A percentile compares a stretch with the other conserved stretches of the same genome.
These are phyloP conservation scores for Fusarium tanahbumbuense DNA, from an alignment of 2,329 filamentous ascomycete genomes.

Conservation along the genomic window DNA sequence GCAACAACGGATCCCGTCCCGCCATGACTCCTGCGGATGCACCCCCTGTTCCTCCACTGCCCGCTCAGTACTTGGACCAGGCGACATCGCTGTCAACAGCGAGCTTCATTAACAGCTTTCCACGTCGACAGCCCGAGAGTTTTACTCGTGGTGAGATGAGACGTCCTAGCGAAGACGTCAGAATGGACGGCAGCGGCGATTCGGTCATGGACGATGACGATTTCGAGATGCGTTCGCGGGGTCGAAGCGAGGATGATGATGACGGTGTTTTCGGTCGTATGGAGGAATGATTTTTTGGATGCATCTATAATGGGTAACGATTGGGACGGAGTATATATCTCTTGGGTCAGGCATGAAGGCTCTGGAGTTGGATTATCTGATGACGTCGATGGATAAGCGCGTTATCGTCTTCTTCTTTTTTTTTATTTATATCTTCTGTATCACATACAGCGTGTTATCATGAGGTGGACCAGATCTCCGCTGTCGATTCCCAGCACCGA, in stretches of 20 bases:
- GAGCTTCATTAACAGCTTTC: conserved; percentile 73
- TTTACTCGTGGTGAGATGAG: conserved; percentile 71
- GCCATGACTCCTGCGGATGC: conserved; percentile 75
- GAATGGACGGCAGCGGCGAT: conserved; percentile 74
- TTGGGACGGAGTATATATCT: conserved; percentile 44
- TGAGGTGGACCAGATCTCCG: conserved; percentile 70
- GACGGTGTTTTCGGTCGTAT: conserved; percentile 96
- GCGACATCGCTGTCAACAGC: conserved; percentile 66
- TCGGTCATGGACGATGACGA: conserved; percentile 75
- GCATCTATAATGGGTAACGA: conserved; percentile 44
- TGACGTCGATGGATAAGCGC: conserved; percentile 51
- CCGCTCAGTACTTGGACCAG: conserved; percentile 79
- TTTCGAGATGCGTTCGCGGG: conserved; percentile 69
- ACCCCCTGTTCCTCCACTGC: conserved; percentile 88
- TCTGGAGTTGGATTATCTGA: conserved; percentile 51
- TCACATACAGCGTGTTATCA: conserved; percentile 54
- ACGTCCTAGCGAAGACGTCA: conserved; percentile 66
- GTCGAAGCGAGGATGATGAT: conserved; percentile 86
- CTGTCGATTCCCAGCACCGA: conserved; percentile 74
- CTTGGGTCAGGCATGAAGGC: conserved; percentile 48
- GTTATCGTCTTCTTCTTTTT: conserved; percentile 54
- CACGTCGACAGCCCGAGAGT: conserved; percentile 70
- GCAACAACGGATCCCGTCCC: conserved; percentile 73
- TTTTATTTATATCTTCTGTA: conserved; percentile 66
- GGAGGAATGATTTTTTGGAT: conserved; percentile 76